A percentile compares a stretch with the other conserved stretches of the same genome.
Conservation (phyloP, 495 filamentous ascomycete genomes). For the Ramalina intermedia region DNA sequence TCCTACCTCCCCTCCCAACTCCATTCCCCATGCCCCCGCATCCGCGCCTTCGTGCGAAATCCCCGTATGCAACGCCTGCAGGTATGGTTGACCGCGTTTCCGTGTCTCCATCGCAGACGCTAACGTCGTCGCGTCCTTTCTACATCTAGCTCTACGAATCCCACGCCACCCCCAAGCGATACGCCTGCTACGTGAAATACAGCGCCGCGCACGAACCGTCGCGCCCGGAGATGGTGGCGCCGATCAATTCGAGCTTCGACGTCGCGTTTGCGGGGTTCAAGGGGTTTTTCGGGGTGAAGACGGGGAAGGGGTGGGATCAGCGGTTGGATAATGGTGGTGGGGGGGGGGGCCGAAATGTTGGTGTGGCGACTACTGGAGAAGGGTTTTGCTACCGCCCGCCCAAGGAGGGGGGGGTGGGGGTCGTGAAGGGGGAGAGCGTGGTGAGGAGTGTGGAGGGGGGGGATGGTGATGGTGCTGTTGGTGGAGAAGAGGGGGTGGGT, state of each 20-base stretch:
- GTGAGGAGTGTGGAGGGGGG: too few species aligned
- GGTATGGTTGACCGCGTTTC: too few species aligned
- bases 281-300: constrained; percentile 40
- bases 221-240: constrained; percentile 20
- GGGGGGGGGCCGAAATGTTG: neutral
- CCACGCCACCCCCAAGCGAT: constrained; percentile 29
- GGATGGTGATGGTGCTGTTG: neutral
- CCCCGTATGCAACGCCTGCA: constrained; percentile 8
- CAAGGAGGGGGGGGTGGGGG: too few species aligned
- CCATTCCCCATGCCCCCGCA: neutral
- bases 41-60: neutral
- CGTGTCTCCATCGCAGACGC: too few species aligned
- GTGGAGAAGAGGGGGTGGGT: neutral
- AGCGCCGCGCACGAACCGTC: constrained; percentile 17
- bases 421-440: too few species aligned
- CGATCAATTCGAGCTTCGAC: constrained; percentile 18
- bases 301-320: constrained; percentile 40
- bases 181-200: constrained; percentile 27
- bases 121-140: too few species aligned
- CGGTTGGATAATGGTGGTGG: constrained; percentile 13
- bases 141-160: constrained; percentile 37
- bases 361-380: neutral
- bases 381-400: too few species aligned
- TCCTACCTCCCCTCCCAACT: neutral
- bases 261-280: constrained; percentile 33